phyloP scores from a whole-genome alignment of 306 rosid species.

The Cucurbita argyrosperma region DNA sequence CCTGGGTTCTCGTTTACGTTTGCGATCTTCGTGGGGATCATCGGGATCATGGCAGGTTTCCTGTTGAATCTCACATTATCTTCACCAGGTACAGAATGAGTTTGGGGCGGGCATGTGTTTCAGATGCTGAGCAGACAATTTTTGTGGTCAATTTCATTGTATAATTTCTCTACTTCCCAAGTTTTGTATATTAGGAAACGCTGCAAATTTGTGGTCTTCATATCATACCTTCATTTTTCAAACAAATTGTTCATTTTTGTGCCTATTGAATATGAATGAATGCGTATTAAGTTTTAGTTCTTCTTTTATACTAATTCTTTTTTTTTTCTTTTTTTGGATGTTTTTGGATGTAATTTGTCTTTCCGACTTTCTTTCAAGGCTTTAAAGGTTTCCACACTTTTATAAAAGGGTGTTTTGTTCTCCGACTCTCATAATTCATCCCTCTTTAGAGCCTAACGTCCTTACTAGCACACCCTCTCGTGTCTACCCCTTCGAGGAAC shows the following conservation, averaged over 20 bases:
- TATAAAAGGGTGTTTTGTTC: too few relatives aligned
- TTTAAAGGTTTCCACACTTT: too few relatives aligned
- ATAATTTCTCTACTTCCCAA: slow-evolving; percentile 1
- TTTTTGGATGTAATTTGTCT: neutral
- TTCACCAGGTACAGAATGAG: slow-evolving; percentile 42
- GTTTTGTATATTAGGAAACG: slow-evolving; percentile 2
- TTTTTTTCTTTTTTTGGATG: too few relatives aligned
- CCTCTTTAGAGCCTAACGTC: too few relatives aligned
- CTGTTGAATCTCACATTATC: slow-evolving; percentile 59
- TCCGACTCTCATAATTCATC: too few relatives aligned
- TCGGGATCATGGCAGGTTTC: slow-evolving; percentile 71
- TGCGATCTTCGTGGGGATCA: slow-evolving; percentile 62
- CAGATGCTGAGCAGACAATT: neutral
- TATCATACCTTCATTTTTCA: neutral
- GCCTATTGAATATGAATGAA: neutral
- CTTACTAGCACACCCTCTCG: too few relatives aligned
- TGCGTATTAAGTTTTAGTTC: neutral
- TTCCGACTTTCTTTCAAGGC: too few relatives aligned
- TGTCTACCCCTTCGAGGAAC: too few relatives aligned
- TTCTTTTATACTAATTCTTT: neutral
- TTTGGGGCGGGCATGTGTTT: neutral
- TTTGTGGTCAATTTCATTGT: slow-evolving; percentile 8
- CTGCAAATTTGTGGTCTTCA: neutral
- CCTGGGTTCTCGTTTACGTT: slow-evolving; percentile 63
- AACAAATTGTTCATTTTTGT: neutral